phyloP scores from a whole-genome alignment of 2,329 filamentous ascomycete species.

The Bertia moriformis region DNA sequence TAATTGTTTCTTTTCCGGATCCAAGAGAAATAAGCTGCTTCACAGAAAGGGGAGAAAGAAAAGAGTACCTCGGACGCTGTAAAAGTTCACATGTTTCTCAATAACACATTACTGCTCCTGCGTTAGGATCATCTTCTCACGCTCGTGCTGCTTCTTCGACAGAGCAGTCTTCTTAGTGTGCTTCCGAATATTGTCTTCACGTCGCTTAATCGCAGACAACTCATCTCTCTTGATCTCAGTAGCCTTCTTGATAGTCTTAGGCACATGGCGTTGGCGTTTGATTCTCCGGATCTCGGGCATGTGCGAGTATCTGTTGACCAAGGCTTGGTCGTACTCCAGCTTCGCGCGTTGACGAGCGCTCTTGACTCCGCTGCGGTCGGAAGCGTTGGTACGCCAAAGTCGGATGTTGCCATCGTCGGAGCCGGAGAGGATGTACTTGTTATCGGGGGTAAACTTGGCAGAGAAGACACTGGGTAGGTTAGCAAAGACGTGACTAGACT shows the following conservation, averaged over 20 bases:
- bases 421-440: slow-evolving; percentile 76
- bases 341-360: slow-evolving; percentile 72
- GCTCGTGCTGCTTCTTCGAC: slow-evolving; percentile 58
- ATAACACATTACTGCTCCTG: slow-evolving; percentile 40
- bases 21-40: too few relatives aligned
- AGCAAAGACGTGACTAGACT: background rate
- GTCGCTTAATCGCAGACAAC: slow-evolving; percentile 71
- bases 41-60: too few relatives aligned
- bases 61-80: too few relatives aligned
- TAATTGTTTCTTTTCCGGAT: too few relatives aligned
- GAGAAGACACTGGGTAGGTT: slow-evolving; percentile 50
- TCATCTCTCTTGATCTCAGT: slow-evolving; percentile 88
- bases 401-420: slow-evolving; percentile 87
- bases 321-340: slow-evolving; percentile 77
- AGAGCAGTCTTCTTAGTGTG: slow-evolving; percentile 69
- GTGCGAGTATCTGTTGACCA: slow-evolving; percentile 73
- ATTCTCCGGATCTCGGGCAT: slow-evolving; percentile 95
- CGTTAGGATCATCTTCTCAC: slow-evolving; percentile 83
- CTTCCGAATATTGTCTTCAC: slow-evolving; percentile 85
- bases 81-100: too few relatives aligned
- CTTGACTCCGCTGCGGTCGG: slow-evolving; percentile 70
- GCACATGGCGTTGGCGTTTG: slow-evolving; percentile 76
- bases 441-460: slow-evolving; percentile 72
- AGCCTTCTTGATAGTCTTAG: slow-evolving; percentile 89
- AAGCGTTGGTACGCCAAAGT: slow-evolving; percentile 80